phyloP scores from a whole-genome alignment of 2,329 filamentous ascomycete species.

The Neurospora sp. region DNA sequence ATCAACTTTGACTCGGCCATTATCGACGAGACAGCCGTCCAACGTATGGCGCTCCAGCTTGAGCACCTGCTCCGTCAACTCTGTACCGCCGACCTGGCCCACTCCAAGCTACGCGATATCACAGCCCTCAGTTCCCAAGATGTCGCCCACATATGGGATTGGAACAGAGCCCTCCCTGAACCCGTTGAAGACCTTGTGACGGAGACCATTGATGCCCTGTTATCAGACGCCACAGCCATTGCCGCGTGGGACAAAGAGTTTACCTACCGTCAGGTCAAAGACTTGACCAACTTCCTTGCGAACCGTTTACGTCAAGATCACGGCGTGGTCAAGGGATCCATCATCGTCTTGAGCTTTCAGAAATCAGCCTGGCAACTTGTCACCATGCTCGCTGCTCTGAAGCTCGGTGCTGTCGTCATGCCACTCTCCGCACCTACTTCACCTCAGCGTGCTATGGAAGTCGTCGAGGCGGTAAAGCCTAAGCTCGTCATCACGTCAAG shows the following conservation, averaged over 20 bases:
- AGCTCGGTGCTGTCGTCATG: slow-evolving; percentile 4
- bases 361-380: slow-evolving; percentile 7
- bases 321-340: slow-evolving; percentile 3
- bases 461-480: slow-evolving; percentile 1
- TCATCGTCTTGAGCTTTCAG: slow-evolving; percentile 7
- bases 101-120: slow-evolving; percentile 3
- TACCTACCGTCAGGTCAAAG: slow-evolving; percentile 3
- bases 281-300: slow-evolving; percentile 1
- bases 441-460: slow-evolving; percentile 1
- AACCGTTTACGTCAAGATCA: neutral
- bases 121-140: neutral
- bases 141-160: neutral
- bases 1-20: slow-evolving; percentile 4
- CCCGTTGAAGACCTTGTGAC: neutral
- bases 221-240: too few relatives aligned
- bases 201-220: too few relatives aligned
- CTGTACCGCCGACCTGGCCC: slow-evolving; percentile 4
- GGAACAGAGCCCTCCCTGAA: slow-evolving; percentile 4
- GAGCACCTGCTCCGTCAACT: slow-evolving; percentile 5
- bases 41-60: slow-evolving; percentile 3
- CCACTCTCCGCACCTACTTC: slow-evolving; percentile 4
- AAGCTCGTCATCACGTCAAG: neutral
- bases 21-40: slow-evolving; percentile 1
- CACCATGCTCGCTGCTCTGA: slow-evolving; percentile 4
- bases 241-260: slow-evolving; percentile 6